Conservation (phyloP, 140 eudicot genomes). For the Anethum foeniculum region DNA sequence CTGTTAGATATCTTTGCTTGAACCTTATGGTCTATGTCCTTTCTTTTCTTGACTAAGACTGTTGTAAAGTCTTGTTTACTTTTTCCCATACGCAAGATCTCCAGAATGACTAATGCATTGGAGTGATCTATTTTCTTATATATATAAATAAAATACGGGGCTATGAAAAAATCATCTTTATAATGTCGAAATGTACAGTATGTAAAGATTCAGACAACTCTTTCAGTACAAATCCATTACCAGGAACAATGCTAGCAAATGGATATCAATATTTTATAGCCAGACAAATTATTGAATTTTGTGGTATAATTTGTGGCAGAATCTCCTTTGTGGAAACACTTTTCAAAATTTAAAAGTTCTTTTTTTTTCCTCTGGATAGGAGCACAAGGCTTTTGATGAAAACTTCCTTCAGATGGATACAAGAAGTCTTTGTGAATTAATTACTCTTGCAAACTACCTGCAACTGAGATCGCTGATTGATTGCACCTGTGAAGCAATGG, state of each 20-base stretch:
- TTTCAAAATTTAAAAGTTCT: not conserved
- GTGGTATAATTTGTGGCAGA: not conserved
- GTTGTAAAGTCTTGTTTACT: not conserved
- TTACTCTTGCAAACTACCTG: not conserved
- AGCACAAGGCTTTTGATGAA: not conserved
- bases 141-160: not conserved
- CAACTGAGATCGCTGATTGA: not conserved
- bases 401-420: not conserved
- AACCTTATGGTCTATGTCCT: not conserved
- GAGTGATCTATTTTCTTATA: not conserved
- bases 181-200: not conserved
- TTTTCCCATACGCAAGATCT: not conserved
- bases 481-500: not conserved
- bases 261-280: not conserved
- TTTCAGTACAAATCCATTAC: too few species aligned
- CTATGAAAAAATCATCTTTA: not conserved
- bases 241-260: not conserved
- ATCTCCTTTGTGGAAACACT: not conserved
- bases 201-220: not conserved
- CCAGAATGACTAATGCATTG: not conserved
- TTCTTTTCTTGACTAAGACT: not conserved
- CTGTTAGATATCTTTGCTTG: not conserved
- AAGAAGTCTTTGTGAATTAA: not conserved
- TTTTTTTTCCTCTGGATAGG: not conserved
- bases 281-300: not conserved